Percentiles rank a stretch among this genome's conserved stretches.
Evolutionary conservation across 2,329 filamentous ascomycete genomes (phyloP).

Genomic region (Colletotrichum tamarilloi): DNA sequence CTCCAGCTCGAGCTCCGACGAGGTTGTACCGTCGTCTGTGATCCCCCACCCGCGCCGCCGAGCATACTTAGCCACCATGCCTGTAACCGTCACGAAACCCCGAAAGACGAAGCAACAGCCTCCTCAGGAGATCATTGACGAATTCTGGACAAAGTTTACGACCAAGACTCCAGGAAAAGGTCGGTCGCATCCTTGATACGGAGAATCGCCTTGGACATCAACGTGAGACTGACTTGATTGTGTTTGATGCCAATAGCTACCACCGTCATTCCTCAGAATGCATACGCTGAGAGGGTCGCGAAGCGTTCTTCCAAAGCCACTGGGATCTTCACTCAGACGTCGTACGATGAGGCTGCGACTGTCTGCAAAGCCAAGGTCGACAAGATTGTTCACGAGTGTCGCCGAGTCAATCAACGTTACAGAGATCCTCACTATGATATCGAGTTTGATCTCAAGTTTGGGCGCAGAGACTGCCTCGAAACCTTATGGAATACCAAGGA

Average conservation of each 20-base stretch:
- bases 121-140: constrained; percentile 75
- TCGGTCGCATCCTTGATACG: constrained; percentile 39
- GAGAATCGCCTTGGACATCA: background rate
- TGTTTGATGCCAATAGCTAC: constrained; percentile 60
- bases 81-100: constrained; percentile 14
- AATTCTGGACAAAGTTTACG: constrained; percentile 80
- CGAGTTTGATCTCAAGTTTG: constrained; percentile 77
- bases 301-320: constrained; percentile 62
- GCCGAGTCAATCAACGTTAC: constrained; percentile 85
- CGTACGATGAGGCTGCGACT: constrained; percentile 78
- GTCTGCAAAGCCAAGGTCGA: constrained; percentile 74
- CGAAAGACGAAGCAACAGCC: constrained; percentile 59
- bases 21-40: background rate
- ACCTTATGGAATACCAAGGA: constrained; percentile 51
- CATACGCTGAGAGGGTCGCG: constrained; percentile 70
- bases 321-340: constrained; percentile 63
- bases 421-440: constrained; percentile 89
- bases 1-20: constrained; percentile 13
- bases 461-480: constrained; percentile 61
- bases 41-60: constrained; percentile 1
- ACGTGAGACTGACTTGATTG: constrained; percentile 22
- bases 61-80: constrained; percentile 29
- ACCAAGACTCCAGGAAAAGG: constrained; percentile 78
- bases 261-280: constrained; percentile 76
- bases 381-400: constrained; percentile 73